These are phyloP conservation scores for Aspergillus sp. DNA, from an alignment of 2,329 filamentous ascomycete species.

Conservation along the genomic window DNA sequence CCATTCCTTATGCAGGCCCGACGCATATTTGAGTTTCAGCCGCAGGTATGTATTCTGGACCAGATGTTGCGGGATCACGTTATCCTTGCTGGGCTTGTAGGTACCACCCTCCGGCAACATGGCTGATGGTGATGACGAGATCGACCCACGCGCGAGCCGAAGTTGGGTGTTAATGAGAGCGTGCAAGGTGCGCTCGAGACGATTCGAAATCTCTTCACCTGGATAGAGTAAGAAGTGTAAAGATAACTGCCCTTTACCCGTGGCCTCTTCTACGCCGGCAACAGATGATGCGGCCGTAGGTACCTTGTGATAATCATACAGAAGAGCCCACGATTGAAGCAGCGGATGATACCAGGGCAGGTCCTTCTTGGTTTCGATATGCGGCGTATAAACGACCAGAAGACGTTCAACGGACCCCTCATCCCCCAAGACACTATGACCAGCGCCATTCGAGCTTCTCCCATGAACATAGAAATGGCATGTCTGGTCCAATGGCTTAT, in stretches of 20 bases:
- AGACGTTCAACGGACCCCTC: constrained; percentile 18
- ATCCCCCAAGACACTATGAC: neutral
- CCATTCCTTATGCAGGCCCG: constrained; percentile 64
- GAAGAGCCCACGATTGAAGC: constrained; percentile 64
- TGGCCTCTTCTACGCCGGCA: constrained; percentile 15
- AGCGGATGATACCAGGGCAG: constrained; percentile 85
- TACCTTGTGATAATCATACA: constrained; percentile 47
- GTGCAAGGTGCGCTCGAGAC: constrained; percentile 33
- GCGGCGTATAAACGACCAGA: constrained; percentile 71
- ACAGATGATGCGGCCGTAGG: neutral
- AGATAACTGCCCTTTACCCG: constrained; percentile 35
- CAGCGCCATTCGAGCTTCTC: no score
- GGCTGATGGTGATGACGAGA: constrained; percentile 1
- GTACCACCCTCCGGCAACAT: constrained; percentile 44
- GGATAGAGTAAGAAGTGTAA: constrained; percentile 47
- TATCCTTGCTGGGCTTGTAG: constrained; percentile 75
- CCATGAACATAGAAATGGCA: constrained; percentile 57
- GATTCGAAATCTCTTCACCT: constrained; percentile 27
- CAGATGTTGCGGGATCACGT: constrained; percentile 63
- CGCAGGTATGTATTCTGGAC: constrained; percentile 76
- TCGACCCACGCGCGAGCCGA: constrained; percentile 23
- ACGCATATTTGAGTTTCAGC: constrained; percentile 73
- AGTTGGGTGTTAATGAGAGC: constrained; percentile 31
- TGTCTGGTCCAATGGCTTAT: constrained; percentile 70
- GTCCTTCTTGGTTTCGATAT: constrained; percentile 52